phyloP scores from a whole-genome alignment of 768 basidiomycete genomes.

The Leccinum arenicola region DNA sequence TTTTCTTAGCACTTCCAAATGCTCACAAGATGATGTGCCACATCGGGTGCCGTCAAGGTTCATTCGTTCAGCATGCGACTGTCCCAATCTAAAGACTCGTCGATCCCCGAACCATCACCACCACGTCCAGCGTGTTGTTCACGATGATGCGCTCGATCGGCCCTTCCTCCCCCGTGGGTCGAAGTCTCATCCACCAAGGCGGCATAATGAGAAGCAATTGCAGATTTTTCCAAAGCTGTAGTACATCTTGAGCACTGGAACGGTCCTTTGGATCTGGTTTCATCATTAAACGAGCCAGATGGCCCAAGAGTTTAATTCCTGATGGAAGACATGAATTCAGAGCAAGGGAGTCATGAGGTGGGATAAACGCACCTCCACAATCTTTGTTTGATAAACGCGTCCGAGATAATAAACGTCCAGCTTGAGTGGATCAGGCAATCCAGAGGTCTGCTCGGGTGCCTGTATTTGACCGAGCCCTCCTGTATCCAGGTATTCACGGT shows the following conservation, averaged over 20 bases:
- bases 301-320: constrained; percentile 8
- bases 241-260: background rate
- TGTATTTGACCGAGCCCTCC: constrained; percentile 9
- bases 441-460: constrained; percentile 22
- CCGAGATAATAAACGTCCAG: constrained; percentile 30
- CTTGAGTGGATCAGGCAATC: constrained; percentile 29
- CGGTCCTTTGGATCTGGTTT: constrained; percentile 6
- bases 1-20: background rate
- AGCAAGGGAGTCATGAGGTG: background rate
- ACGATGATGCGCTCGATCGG: constrained; percentile 11
- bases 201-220: background rate
- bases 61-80: no score
- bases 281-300: constrained; percentile 6
- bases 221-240: constrained; percentile 10
- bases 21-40: background rate
- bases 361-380: constrained; percentile 9
- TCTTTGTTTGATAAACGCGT: constrained; percentile 19
- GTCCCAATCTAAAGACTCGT: constrained; percentile 1
- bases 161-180: constrained; percentile 5
- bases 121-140: constrained; percentile 12
- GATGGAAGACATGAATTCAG: background rate
- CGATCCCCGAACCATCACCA: constrained; percentile 11
- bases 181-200: constrained; percentile 12
- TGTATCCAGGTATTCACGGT: background rate
- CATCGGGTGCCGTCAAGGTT: no score